Base-by-base conservation (phyloP, 495 filamentous ascomycete species). In the Aeminium ludgeri region DNA sequence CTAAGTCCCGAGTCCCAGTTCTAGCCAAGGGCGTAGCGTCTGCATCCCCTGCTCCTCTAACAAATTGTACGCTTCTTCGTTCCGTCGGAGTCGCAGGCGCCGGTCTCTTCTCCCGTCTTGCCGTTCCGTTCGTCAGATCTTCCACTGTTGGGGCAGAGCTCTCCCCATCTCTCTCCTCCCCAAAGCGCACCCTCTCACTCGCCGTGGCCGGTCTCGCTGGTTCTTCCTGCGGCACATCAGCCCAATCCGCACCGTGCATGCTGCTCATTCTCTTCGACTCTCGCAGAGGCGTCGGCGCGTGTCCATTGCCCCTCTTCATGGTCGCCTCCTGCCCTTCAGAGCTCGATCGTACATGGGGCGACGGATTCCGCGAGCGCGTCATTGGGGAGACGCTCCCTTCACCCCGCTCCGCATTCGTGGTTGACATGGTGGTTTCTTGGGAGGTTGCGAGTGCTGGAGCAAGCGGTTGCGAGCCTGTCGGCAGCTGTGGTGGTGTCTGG, bases 41-140 rank as follows among this genome's bases (percentile, higher is more conserved):
- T 13, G 53, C 55, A 15, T 52, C 43, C 7, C 48, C 48, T 10
- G 52, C 32, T 13, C 47, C 41, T n/a, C 61, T 53, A 10, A 53
- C 57, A 48, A 64, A 64, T 36, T 62, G 59, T 10, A 64, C 61
- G 45, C 61, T 64, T 10, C 58, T 49, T 3, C 61, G 44, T 1
- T 51, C 55, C 3, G 59, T 48, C n/a, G 61, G 55, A 4, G 59
- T 61, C 18, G 49, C 46, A 11, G 53, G 40, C 2, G 52, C 59
- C 6, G 40, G 43, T 31, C 54, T 48, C 10, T 46, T 51, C 2
- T 45, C 53, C 12, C 33, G 18, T 27, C 34, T 45, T 36, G 29
- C 10, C 25, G 34, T 34, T 3, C 35, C 36, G 20, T 33, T 39
- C 4, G 13, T 31, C 18, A 6, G 12, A 6, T 33, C n/a, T 11